Percentiles rank a stretch among this genome's conserved stretches.
Conservation (phyloP, 176 grass and related monocot species). For the Oryza glaberrima region DNA sequence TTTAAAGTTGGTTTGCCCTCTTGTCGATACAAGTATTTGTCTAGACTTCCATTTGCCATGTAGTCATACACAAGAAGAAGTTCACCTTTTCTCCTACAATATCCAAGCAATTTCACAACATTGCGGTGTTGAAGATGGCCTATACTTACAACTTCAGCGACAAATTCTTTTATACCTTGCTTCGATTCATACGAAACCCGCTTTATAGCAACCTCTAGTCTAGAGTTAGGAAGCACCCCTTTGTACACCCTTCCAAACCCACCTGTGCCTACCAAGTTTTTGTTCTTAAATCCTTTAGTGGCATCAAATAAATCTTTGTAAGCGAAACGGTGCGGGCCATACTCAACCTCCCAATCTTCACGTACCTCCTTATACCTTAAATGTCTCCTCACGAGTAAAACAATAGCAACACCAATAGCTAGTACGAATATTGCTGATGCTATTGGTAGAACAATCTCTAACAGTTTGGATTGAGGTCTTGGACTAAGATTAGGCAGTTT, state of each 20-base stretch:
- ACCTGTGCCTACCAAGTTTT: neutral
- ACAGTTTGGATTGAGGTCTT: neutral
- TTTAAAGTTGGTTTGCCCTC: neutral
- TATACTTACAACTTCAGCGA: neutral
- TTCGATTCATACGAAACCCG: neutral
- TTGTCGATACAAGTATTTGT: neutral
- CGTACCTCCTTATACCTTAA: neutral
- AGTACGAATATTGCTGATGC: neutral
- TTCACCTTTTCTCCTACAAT: slow-evolving; percentile 4
- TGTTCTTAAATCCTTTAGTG: neutral
- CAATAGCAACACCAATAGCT: neutral
- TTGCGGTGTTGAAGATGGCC: neutral
- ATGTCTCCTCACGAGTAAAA: neutral
- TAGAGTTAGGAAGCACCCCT: neutral
- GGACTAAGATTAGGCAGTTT: neutral
- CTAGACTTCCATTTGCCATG: neutral
- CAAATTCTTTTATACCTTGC: neutral
- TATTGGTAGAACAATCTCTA: neutral
- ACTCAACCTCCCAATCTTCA: slow-evolving; percentile 17
- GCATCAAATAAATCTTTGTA: neutral
- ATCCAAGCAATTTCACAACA: neutral
- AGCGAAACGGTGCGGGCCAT: neutral
- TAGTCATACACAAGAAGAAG: neutral
- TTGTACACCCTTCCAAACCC: neutral
- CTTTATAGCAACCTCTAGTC: neutral